A percentile compares a stretch with the other conserved stretches of the same genome.
These are phyloP conservation scores for Phoenix dactylifera DNA, from an alignment of 176 grass and related monocot genomes.

Conservation along the genomic window DNA sequence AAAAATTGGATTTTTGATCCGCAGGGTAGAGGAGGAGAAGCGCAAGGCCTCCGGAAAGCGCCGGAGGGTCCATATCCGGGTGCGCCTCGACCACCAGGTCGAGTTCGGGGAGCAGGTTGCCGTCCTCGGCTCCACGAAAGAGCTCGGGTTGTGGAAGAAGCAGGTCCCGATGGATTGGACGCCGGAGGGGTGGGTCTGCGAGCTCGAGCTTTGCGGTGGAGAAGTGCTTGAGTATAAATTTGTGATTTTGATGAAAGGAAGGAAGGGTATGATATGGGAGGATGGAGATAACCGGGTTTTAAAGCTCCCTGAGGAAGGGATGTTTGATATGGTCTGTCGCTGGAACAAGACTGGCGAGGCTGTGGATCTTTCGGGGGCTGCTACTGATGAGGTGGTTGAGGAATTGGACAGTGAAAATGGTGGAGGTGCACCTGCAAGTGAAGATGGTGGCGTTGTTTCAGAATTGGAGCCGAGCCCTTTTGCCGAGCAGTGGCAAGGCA, in stretches of 20 bases:
- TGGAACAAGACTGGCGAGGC: slow-evolving; percentile 74
- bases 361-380: slow-evolving; percentile 21
- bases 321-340: slow-evolving; percentile 48
- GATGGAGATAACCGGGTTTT: slow-evolving; percentile 49
- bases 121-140: slow-evolving; percentile 54
- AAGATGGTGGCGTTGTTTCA: background rate
- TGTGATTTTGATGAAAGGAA: slow-evolving; percentile 44
- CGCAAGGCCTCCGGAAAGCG: slow-evolving; percentile 9
- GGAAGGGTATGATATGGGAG: slow-evolving; percentile 67
- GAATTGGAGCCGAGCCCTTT: slow-evolving; percentile 37
- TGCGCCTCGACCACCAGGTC: slow-evolving; percentile 71
- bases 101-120: slow-evolving; percentile 82
- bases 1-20: slow-evolving; percentile 8
- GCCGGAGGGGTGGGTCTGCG: slow-evolving; percentile 59
- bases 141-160: slow-evolving; percentile 70
- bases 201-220: slow-evolving; percentile 46
- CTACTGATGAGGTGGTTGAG: slow-evolving; percentile 11
- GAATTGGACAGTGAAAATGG: slow-evolving; percentile 1
- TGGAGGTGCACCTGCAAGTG: background rate
- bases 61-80: slow-evolving; percentile 28
- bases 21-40: slow-evolving; percentile 47
- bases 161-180: slow-evolving; percentile 62
- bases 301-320: slow-evolving; percentile 47
- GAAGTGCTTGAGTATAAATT: slow-evolving; percentile 65
- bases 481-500: slow-evolving; percentile 72